These are phyloP conservation scores for Podaxis rugospora DNA, from an alignment of 768 basidiomycete genomes.

Conservation along the genomic window DNA sequence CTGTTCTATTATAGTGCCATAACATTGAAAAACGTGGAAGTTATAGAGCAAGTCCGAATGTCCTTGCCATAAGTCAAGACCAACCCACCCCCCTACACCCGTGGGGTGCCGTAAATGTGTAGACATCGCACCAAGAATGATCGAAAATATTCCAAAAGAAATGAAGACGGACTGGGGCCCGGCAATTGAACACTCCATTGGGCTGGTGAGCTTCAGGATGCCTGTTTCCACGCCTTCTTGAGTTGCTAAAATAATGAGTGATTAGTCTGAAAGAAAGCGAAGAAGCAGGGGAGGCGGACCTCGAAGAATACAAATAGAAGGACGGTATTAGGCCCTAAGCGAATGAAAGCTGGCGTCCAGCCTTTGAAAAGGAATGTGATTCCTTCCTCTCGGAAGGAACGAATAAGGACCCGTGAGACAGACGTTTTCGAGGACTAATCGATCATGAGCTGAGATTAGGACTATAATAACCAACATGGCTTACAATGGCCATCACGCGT, in stretches of 20 bases:
- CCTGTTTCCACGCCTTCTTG: constrained; percentile 52
- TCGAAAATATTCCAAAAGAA: background rate
- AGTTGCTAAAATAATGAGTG: constrained; percentile 49
- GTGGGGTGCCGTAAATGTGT: background rate
- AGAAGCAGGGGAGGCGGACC: constrained; percentile 30
- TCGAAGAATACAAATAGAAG: constrained; percentile 85
- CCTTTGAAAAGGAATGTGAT: constrained; percentile 79
- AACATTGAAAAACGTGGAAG: background rate
- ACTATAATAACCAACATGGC: constrained; percentile 18
- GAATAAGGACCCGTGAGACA: constrained; percentile 47
- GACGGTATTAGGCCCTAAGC: constrained; percentile 80
- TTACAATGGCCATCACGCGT: constrained; percentile 72
- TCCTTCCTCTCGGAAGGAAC: constrained; percentile 70
- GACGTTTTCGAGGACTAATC: constrained; percentile 46
- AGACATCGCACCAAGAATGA: background rate
- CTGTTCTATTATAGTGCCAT: background rate
- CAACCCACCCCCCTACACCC: too few relatives aligned
- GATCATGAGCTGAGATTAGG: constrained; percentile 5
- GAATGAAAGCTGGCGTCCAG: constrained; percentile 85
- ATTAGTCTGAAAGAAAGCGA: background rate
- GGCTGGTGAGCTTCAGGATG: background rate
- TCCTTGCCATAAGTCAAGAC: background rate
- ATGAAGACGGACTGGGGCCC: background rate
- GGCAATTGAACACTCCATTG: constrained; percentile 7
- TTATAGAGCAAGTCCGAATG: background rate